phyloP scores from a whole-genome alignment of 1,284 basidiomycete species.

The Flammula alnicola region DNA sequence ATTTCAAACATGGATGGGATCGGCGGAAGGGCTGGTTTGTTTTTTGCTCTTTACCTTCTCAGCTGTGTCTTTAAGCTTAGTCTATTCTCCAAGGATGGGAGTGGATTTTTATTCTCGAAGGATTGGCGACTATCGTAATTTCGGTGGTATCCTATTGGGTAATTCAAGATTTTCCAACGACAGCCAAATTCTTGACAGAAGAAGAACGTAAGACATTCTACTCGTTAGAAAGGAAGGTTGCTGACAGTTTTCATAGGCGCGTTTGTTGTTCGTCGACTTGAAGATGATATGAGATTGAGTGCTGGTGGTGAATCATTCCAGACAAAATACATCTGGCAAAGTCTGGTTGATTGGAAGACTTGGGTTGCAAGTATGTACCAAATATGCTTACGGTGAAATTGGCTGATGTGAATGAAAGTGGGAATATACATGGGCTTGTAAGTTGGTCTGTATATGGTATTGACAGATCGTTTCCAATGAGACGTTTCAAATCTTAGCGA shows the following conservation, averaged over 20 bases:
- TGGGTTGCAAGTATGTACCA: slow-evolving; percentile 62
- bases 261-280: slow-evolving; percentile 67
- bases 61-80: slow-evolving; percentile 28
- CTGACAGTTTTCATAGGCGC: slow-evolving; percentile 51
- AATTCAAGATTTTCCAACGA: slow-evolving; percentile 81
- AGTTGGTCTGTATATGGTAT: slow-evolving; percentile 15
- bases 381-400: neutral
- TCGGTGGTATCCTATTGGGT: slow-evolving; percentile 66
- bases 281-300: slow-evolving; percentile 70
- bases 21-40: slow-evolving; percentile 56
- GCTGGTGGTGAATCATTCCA: slow-evolving; percentile 71
- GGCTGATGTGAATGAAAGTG: slow-evolving; percentile 40
- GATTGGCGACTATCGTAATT: slow-evolving; percentile 62
- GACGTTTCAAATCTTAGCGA: slow-evolving; percentile 42
- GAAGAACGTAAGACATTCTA: slow-evolving; percentile 53
- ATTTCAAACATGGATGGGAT: slow-evolving; percentile 73
- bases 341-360: slow-evolving; percentile 74
- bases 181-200: slow-evolving; percentile 73
- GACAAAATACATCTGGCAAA: slow-evolving; percentile 61
- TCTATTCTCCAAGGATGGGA: slow-evolving; percentile 42
- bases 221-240: too few species aligned
- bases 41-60: neutral
- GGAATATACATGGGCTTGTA: slow-evolving; percentile 60
- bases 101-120: slow-evolving; percentile 83
- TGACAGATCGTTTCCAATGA: slow-evolving; percentile 32